Conservation (phyloP, 768 basidiomycete species). For the Hirschioporus abietinus region DNA sequence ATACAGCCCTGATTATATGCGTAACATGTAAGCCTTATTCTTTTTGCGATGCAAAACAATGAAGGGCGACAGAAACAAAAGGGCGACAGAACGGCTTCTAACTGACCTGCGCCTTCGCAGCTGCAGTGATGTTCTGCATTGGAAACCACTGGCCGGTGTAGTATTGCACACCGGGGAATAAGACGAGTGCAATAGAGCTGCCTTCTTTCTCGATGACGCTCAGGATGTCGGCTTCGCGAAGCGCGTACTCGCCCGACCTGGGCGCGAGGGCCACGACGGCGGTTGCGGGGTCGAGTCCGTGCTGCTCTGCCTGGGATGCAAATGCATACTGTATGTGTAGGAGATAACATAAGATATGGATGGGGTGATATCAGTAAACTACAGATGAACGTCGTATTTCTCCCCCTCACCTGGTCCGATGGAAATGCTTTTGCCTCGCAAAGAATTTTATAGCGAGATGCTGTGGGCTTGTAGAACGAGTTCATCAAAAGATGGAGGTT, state of each 20-base stretch:
- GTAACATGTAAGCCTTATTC: constrained; percentile 12
- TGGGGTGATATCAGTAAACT: constrained; percentile 7
- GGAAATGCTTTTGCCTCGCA: constrained; percentile 95
- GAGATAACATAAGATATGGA: constrained; percentile 2
- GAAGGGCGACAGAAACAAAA: constrained; percentile 15
- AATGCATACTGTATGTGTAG: constrained; percentile 75
- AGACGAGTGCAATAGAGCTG: constrained; percentile 76
- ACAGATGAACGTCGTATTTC: constrained; percentile 5
- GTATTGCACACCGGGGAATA: constrained; percentile 93
- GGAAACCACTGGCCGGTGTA: constrained; percentile 97
- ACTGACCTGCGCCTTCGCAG: constrained; percentile 75
- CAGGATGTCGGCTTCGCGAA: constrained; percentile 88
- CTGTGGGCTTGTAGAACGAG: constrained; percentile 88
- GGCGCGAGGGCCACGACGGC: constrained; percentile 78
- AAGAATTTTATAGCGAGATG: constrained; percentile 84
- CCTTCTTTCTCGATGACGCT: constrained; percentile 68
- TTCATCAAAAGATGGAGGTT: constrained; percentile 96
- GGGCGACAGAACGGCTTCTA: neutral
- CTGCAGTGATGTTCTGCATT: constrained; percentile 76
- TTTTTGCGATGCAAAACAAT: constrained; percentile 10
- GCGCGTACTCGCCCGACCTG: constrained; percentile 74
- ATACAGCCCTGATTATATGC: constrained; percentile 68
- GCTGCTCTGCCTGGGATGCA: constrained; percentile 80
- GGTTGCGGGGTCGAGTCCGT: constrained; percentile 67
- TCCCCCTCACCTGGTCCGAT: constrained; percentile 77